Evolutionary conservation across 352 stramenopile species (phyloP).

Genomic region (Discostella stelligera): DNA sequence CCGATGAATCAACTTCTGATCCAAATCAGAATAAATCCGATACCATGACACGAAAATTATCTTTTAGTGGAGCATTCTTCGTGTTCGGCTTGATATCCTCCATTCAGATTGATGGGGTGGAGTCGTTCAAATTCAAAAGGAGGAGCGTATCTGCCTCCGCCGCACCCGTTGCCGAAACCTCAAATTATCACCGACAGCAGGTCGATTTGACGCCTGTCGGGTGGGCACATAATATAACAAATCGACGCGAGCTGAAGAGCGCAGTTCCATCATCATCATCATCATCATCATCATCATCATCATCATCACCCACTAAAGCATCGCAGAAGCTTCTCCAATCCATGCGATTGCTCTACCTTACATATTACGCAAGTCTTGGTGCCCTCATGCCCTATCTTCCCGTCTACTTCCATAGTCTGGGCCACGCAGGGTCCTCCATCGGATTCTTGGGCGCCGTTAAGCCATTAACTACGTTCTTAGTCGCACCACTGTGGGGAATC

Average conservation of each 20-base stretch:
- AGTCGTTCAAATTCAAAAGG: neutral
- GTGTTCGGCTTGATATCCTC: neutral
- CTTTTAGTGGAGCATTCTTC: neutral
- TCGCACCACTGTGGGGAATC: conserved; percentile 84
- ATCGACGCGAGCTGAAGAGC: neutral
- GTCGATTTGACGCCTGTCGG: neutral
- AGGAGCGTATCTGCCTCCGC: neutral
- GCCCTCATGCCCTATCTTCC: conserved; percentile 85
- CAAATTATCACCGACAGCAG: too few relatives aligned
- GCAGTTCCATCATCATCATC: neutral
- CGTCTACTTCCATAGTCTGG: conserved; percentile 85
- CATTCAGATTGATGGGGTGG: neutral
- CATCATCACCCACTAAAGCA: neutral
- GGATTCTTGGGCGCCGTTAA: conserved; percentile 85
- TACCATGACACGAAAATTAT: neutral
- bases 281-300: neutral
- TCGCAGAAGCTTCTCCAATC: conserved; percentile 49
- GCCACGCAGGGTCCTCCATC: conserved; percentile 78
- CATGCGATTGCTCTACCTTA: conserved; percentile 76
- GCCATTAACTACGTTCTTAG: conserved; percentile 84
- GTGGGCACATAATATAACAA: neutral
- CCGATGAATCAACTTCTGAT: neutral
- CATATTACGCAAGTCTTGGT: conserved; percentile 82
- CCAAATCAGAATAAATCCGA: neutral
- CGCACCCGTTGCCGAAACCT: too few relatives aligned